These are phyloP conservation scores for Fonsecaea erecta DNA, from an alignment of 2,329 filamentous ascomycete species.

Conservation along the genomic window DNA sequence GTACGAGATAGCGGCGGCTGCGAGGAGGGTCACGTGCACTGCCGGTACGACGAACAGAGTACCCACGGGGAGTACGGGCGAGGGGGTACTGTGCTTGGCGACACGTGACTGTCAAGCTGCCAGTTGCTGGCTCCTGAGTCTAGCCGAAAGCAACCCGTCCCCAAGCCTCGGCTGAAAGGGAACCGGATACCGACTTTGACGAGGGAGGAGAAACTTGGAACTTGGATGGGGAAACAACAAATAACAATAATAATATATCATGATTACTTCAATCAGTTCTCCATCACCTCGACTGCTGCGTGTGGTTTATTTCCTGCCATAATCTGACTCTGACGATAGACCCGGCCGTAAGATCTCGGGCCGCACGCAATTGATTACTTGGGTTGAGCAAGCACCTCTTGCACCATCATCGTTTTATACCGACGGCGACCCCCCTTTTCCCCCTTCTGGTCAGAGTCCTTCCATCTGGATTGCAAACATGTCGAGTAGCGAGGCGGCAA, in stretches of 20 bases:
- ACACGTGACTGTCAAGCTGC: not conserved
- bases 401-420: constrained; percentile 1
- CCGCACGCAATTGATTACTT: not conserved
- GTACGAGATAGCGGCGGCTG: not conserved
- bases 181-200: not conserved
- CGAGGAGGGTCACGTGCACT: not conserved
- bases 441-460: not conserved
- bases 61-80: too few species aligned
- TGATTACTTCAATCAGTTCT: not conserved
- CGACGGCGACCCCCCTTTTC: not conserved
- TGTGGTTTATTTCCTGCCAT: not conserved
- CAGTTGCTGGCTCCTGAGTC: not conserved
- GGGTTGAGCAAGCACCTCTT: not conserved
- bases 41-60: not conserved
- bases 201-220: not conserved
- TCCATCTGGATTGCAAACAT: constrained; percentile 14
- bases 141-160: not conserved
- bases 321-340: not conserved
- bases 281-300: not conserved
- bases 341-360: not conserved
- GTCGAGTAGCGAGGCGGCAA: constrained; percentile 27
- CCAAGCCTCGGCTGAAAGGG: not conserved
- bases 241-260: too few species aligned
- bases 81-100: too few species aligned
- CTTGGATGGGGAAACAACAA: not conserved